A percentile compares a stretch with the other conserved stretches of the same genome.
These are phyloP conservation scores for Hyphochytrium catenoides DNA, from an alignment of 352 stramenopile genomes.

Conservation along the genomic window DNA sequence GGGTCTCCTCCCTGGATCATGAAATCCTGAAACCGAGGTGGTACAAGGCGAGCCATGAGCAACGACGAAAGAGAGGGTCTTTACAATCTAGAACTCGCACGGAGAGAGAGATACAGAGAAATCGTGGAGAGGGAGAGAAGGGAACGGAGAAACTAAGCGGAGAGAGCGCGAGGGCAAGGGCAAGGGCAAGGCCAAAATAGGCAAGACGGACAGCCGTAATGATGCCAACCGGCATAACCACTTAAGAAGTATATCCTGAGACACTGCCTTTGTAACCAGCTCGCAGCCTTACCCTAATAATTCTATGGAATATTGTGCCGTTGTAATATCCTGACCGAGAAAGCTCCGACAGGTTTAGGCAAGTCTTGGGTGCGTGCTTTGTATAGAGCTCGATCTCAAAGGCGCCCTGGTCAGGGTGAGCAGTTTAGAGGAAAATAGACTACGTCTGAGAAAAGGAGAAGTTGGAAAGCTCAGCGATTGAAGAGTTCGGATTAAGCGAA, in stretches of 20 bases:
- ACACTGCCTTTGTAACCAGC: too few species aligned
- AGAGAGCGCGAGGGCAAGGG: background rate
- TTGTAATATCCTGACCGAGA: slow-evolving; percentile 80
- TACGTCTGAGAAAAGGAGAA: background rate
- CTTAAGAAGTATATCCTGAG: too few species aligned
- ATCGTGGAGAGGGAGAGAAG: background rate
- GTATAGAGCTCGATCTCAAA: slow-evolving; percentile 83
- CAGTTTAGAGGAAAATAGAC: background rate
- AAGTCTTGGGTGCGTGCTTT: slow-evolving; percentile 69
- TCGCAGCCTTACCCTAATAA: slow-evolving; percentile 67
- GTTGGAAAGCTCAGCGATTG: background rate
- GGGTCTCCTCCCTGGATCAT: slow-evolving; percentile 90
- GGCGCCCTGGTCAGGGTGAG: slow-evolving; percentile 20
- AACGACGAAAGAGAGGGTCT: too few species aligned
- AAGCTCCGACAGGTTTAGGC: slow-evolving; percentile 76
- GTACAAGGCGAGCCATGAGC: too few species aligned
- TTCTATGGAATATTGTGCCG: slow-evolving; percentile 81
- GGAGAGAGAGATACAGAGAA: too few species aligned
- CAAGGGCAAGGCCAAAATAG: background rate
- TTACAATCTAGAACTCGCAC: too few species aligned
- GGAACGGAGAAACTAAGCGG: slow-evolving; percentile 3
- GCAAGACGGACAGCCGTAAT: too few species aligned
- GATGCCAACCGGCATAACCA: too few species aligned
- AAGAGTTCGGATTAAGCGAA: slow-evolving; percentile 2
- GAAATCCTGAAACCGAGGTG: slow-evolving; percentile 36